Conservation (phyloP, 1,284 basidiomycete species). For the Ganoderma sinense region DNA sequence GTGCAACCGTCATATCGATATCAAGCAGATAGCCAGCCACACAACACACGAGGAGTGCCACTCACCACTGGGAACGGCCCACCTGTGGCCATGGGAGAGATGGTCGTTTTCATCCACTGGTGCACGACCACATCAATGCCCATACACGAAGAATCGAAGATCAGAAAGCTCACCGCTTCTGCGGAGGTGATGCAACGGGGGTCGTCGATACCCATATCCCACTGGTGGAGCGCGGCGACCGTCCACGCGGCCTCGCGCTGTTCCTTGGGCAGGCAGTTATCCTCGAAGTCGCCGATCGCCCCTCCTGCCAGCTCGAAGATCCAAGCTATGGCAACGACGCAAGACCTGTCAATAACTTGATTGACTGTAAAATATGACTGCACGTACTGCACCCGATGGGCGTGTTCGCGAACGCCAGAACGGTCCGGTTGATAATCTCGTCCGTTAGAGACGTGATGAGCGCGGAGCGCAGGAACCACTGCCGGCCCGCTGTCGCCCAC, state of each 20-base stretch:
- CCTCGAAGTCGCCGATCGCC: conserved; percentile 76
- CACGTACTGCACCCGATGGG: conserved; percentile 88
- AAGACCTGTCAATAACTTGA: too few relatives aligned
- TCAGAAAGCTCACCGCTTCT: conserved; percentile 63
- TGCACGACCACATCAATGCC: too few relatives aligned
- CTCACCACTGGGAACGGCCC: conserved; percentile 85
- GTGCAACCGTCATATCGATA: background rate
- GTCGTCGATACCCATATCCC: conserved; percentile 86
- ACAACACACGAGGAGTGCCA: conserved; percentile 23
- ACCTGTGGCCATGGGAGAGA: conserved; percentile 73
- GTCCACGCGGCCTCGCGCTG: conserved; percentile 86
- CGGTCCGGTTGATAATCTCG: conserved; percentile 85
- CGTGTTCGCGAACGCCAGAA: conserved; percentile 79
- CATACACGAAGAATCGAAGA: background rate
- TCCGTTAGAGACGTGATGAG: conserved; percentile 84
- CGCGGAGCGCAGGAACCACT: conserved; percentile 90
- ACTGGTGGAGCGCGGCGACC: conserved; percentile 90
- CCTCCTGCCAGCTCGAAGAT: conserved; percentile 89
- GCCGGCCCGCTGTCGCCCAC: conserved; percentile 64
- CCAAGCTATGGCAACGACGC: conserved; percentile 67
- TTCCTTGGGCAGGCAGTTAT: conserved; percentile 76
- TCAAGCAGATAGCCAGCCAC: background rate
- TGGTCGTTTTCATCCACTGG: conserved; percentile 80
- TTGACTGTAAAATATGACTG: background rate
- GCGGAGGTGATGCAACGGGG: conserved; percentile 80